Conservation (phyloP, 108 stramenopile genomes). For the Nannochloropsis oceanica region DNA sequence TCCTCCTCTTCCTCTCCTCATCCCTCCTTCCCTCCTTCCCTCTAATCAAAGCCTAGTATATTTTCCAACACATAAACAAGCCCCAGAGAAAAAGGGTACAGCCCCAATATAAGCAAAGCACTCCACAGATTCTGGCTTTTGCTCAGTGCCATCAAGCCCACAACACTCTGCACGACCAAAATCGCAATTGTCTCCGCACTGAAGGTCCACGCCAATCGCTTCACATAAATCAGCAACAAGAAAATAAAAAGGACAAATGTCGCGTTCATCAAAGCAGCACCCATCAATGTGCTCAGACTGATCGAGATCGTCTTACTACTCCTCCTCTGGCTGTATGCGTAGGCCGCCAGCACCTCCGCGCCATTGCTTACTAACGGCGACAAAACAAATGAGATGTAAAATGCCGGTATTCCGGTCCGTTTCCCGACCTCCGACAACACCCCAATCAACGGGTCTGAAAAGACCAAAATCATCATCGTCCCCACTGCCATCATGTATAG, state of each 20-base stretch:
- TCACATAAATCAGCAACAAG: constrained; percentile 74
- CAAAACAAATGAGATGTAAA: constrained; percentile 91
- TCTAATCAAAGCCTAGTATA: not conserved
- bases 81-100: not conserved
- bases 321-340: constrained; percentile 81
- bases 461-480: constrained; percentile 65
- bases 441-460: constrained; percentile 93
- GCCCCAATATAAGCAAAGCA: not conserved
- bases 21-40: not conserved
- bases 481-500: constrained; percentile 66
- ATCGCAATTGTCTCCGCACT: constrained; percentile 86
- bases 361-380: constrained; percentile 92
- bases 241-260: constrained; percentile 89
- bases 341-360: constrained; percentile 75
- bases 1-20: too few relatives aligned
- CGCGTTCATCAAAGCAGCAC: constrained; percentile 97
- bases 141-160: constrained; percentile 43
- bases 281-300: constrained; percentile 49
- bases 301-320: constrained; percentile 81
- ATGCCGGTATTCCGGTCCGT: constrained; percentile 52
- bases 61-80: not conserved
- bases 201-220: constrained; percentile 85
- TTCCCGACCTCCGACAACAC: constrained; percentile 73
- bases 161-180: constrained; percentile 65
- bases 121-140: not conserved